Evolutionary conservation across 371 early-diverging fungal genomes (phyloP), one percentile per base, ranked within the genome.

Genomic region (Rhizopus stolonifer): DNA sequence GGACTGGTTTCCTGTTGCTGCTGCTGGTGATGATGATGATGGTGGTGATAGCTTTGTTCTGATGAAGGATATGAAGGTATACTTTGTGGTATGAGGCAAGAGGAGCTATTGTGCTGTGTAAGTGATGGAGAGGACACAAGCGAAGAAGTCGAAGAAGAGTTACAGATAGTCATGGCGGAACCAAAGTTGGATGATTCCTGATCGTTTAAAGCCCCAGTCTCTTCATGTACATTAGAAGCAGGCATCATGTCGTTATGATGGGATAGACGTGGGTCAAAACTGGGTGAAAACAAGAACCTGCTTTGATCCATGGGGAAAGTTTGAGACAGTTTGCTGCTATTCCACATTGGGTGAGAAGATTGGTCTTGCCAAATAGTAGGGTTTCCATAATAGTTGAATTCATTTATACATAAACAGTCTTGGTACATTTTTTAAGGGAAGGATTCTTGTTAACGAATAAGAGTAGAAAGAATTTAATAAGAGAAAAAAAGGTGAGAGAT

Each of bases 81-180:
- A 15, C 15, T 36, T 39, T 39, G 18, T 6, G 36, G n/a, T 15
- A 36, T 36, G 19, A 42, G 8, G 15, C 19, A 19, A 21, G 17
- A 21, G 19, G 8, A 21, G 13, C 10, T 21, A 19, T 7, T 18
- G 13, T 42, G 2, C n/a, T 17, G 42, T 19, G 42, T 5, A 7
- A 36, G 3, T 4, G 36, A 23, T 4, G 23, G 36, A 11, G 49
- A 36, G n/a, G 22, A 49, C n/a, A 47, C n/a, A 26, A 17, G n/a
- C 8, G 32, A 47, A 33, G 33, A 47, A 29, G 36, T 36, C 5
- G 45, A 46, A 29, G 25, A 46, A 26, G 46, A 46, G 25, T 15
- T 24, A 15, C 24, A 46, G 17, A 46, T 15, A 34, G n/a, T 19
- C 29, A 21, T 34, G 19, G 4, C 22, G 17, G 38, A 38, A 4